A percentile compares a stretch with the other conserved stretches of the same genome.
phyloP scores from a whole-genome alignment of 352 stramenopile species.

The Phytophthora rubi region DNA sequence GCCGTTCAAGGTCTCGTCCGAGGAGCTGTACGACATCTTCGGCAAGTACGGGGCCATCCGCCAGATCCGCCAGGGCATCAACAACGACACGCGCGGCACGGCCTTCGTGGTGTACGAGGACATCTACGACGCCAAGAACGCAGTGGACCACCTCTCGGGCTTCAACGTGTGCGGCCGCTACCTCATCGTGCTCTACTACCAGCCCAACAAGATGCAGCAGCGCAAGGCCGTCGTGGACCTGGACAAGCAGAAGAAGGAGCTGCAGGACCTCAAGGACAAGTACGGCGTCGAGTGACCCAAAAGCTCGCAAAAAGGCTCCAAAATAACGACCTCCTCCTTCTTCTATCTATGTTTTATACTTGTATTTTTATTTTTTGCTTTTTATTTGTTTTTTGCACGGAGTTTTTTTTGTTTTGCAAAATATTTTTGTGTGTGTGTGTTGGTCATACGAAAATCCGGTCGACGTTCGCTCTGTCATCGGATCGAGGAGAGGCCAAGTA shows the following conservation, averaged over 20 bases:
- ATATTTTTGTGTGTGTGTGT: background rate
- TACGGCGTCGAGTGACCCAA: constrained; percentile 74
- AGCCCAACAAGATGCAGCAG: constrained; percentile 89
- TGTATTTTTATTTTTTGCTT: background rate
- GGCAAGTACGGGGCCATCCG: constrained; percentile 99
- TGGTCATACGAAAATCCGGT: constrained; percentile 9
- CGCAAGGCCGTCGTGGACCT: constrained; percentile 48
- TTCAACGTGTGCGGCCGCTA: constrained; percentile 99
- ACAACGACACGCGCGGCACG: constrained; percentile 96
- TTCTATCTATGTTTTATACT: background rate
- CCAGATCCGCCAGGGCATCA: constrained; percentile 95
- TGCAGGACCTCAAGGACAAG: constrained; percentile 87
- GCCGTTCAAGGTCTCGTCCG: constrained; percentile 98
- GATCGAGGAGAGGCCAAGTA: constrained; percentile 23
- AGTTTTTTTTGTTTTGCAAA: background rate
- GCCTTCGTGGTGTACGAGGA: constrained; percentile 99
- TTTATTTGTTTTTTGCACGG: background rate
- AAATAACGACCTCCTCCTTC: background rate
- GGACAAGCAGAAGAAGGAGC: constrained; percentile 78
- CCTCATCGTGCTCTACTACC: constrained; percentile 99
- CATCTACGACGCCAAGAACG: constrained; percentile 99
- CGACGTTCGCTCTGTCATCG: constrained; percentile 5
- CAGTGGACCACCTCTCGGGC: constrained; percentile 98
- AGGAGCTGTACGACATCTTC: constrained; percentile 99
- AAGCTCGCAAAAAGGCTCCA: background rate